Evolutionary conservation across 805 yeast species (phyloP).

Genomic region (Lipomyces spencermartinsiae): DNA sequence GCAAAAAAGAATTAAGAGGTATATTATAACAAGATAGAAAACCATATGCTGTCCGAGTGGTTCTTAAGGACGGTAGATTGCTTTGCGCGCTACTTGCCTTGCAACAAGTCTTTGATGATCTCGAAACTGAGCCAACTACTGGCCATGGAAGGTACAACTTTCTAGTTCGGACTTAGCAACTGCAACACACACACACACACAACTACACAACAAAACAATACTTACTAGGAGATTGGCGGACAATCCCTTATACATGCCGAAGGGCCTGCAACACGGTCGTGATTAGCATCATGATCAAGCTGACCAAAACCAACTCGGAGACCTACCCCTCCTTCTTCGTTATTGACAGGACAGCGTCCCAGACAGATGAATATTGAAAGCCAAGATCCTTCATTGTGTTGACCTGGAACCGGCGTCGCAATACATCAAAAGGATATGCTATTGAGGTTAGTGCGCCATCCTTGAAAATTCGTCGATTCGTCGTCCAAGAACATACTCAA

Average conservation of each 20-base stretch:
- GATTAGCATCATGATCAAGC: neutral
- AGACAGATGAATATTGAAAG: slow-evolving; percentile 76
- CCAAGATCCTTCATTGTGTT: slow-evolving; percentile 82
- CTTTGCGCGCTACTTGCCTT: slow-evolving; percentile 3
- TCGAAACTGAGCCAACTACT: slow-evolving; percentile 93
- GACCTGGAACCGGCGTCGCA: slow-evolving; percentile 90
- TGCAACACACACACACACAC: neutral
- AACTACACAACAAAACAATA: neutral
- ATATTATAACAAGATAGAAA: neutral
- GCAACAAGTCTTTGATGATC: slow-evolving; percentile 56
- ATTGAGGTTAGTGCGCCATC: neutral
- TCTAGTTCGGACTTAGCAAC: slow-evolving; percentile 51
- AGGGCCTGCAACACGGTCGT: slow-evolving; percentile 48
- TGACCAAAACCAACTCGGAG: neutral
- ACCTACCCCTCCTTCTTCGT: slow-evolving; percentile 70
- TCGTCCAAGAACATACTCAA: slow-evolving; percentile 48
- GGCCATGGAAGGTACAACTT: slow-evolving; percentile 95
- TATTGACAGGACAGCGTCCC: slow-evolving; percentile 74
- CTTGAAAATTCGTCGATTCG: neutral
- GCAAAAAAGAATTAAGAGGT: slow-evolving; percentile 12
- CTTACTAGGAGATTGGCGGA: slow-evolving; percentile 42
- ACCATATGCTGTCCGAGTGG: neutral
- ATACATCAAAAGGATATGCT: slow-evolving; percentile 86
- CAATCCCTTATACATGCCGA: slow-evolving; percentile 70
- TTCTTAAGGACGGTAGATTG: neutral